Base-by-base conservation (phyloP, 495 filamentous ascomycete genomes). In the Podospora didyma region DNA sequence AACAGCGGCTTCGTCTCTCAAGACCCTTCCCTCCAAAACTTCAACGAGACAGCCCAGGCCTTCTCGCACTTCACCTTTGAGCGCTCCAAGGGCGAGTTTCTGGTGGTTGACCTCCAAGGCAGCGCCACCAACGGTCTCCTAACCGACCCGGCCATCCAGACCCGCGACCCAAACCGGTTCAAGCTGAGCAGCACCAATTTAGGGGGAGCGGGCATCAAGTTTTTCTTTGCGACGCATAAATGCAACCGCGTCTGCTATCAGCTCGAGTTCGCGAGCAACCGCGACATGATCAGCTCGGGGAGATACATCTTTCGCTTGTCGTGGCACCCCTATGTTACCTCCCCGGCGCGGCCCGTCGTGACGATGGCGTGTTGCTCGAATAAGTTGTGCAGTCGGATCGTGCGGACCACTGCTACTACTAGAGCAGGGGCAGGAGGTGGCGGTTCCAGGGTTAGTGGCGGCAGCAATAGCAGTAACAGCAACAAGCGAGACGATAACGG, bases 11-110 rank as follows among this genome's bases (percentile, higher is more conserved):
- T 51, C 16, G 72, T 73, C 44, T 72, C 70, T 44, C 46, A 69
- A 1, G 65, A 63, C 24, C 7, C 35, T 2, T 34, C 59, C 2
- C 24, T 55, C 3, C 57, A 67, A 35, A 47, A 31, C 0, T 60
- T 63, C 52, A 68, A 69, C 39, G 44, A 59, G 22, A 57, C 60
- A 20, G 73, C 73, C 0, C 72, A 75, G 46, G 73, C 71, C 10
- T 75, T 75, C 47, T 73, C 69, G 1, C 73, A 75, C 46, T 75
- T 75, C 26, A 71, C 73, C 26, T 75, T 72, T 46, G 73, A 75
- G 62, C 67, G 72, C n/a, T 75, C 73, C 3, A 28, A 44, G 19
- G 73, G 73, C 19, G 44, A 37, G 42, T 64, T 74, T 7, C 51
- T 74, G 14, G 63, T 74, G 2, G 49, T 17, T 19, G 72, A 74